Base-by-base conservation (phyloP, 2,329 filamentous ascomycete genomes). In the Xenosphaeropsis pyriputrescens region DNA sequence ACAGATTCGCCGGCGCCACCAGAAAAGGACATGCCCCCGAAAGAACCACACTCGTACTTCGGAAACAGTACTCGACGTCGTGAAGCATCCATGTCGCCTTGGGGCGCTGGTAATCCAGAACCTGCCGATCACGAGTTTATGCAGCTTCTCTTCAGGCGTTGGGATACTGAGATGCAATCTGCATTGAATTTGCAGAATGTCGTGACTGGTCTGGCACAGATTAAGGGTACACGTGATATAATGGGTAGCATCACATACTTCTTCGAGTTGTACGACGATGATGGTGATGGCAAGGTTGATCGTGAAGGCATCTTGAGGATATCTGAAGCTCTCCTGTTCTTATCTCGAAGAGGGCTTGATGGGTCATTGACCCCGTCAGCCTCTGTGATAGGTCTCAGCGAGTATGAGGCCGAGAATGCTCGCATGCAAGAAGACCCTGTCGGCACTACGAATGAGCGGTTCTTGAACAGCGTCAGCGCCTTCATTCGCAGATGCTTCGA, bases 181-280 rank as follows among this genome's bases (percentile, higher is more conserved):
- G 76, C 79, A 1, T 61, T 98, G 44, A 93, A 79, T 14, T 63
- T 98, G 36, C 86, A 94, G 52, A 85, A 96, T 48, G 85, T 98
- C 2, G 91, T 96, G 5, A 81, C 80, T 14, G 91, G 91, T 0
- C 66, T 98, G 34, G 88, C 89, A 2, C 76, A 83, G 12, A 85
- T 98, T 52, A 96, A 94, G 57, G 89, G 91, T 7, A 86, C 82
- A 39, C 79, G 80, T 34, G 91, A 98, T 57, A 95, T 98, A 47
- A 95, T 98, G 89, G 85, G 85, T 19, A 91, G 84, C 41, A 96
- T 98, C 52, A 91, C 79, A 42, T 96, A 96, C 60, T 96, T 98
- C 58, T 98, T 98, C 50, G 85, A 95, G 51, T 72, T 98, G 0
- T 95, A 96, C 56, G 91, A 98, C 54, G 89, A 98, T 47, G 81